Base-by-base conservation (phyloP, 371 early-diverging fungal genomes). In the Apophysomyces sp. region DNA sequence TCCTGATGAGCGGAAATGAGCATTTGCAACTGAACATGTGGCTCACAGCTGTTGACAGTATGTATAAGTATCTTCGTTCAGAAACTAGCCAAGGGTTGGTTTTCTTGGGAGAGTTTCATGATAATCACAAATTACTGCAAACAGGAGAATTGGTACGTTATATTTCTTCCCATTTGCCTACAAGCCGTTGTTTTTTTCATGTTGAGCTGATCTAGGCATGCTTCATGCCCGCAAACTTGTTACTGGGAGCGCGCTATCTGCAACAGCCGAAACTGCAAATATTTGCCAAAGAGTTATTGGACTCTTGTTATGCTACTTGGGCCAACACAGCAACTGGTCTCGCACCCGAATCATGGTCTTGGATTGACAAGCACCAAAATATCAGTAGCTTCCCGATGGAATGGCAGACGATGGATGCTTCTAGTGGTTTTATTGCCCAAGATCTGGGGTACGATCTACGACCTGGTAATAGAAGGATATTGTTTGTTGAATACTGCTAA, bases 1-100 rank as follows among this genome's bases (percentile, higher is more conserved):
- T 91, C 13, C 32, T 81, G 6, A 56, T 84, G 66, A 76, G 72
- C 60, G 85, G 76, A 58, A 60, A 81, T 12, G 70, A 79, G 60
- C 75, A 82, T 40, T 65, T 77, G 34, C 63, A 66, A 55, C 37
- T 66, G 30, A 77, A 62, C 58, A 74, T 62, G 61, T 84, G 76
- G 85, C 52, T 55, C n/a, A 64, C 64, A 18, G 57, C 86, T 6
- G 76, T 74, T 8, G 65, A 78, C 8, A 78, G 83, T 15, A 79
- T 85, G 65, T 55, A 66, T 18, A 65, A 76, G n/a, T 74, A 86
- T 32, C 63, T 90, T 62, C 65, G 71, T 30, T 65, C 72, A 29
- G 57, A 69, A 52, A 56, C 78, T 36, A 12, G 57, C 29, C 8
- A 63, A n/a, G 72, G 72, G 15, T 62, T 61, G 51, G 66, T 72